Percentiles rank a stretch among this genome's conserved stretches.
These are phyloP conservation scores for Mortierella sp. DNA, from an alignment of 371 early-diverging fungal species.

Conservation along the genomic window DNA sequence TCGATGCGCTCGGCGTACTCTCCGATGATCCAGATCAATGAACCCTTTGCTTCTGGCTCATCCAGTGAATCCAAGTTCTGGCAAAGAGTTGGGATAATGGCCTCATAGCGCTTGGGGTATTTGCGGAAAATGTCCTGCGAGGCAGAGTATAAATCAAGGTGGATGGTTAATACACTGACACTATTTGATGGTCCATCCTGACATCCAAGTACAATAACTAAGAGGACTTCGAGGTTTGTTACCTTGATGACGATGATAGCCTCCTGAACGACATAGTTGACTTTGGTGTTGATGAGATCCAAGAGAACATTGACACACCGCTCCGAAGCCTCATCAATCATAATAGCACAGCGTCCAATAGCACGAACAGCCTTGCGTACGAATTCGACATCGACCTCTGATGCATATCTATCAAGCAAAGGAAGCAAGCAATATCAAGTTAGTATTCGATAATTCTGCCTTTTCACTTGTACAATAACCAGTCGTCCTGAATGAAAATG, in stretches of 20 bases:
- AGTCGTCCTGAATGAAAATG: not conserved
- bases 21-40: constrained; percentile 97
- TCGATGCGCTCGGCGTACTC: constrained; percentile 95
- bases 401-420: constrained; percentile 79
- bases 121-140: constrained; percentile 92
- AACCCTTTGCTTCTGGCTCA: constrained; percentile 95
- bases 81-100: constrained; percentile 89
- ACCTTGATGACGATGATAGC: constrained; percentile 93
- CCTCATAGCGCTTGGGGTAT: constrained; percentile 92
- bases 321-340: constrained; percentile 91
- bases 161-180: not conserved
- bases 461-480: not conserved
- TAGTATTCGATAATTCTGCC: not conserved
- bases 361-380: constrained; percentile 92
- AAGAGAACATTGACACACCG: constrained; percentile 89
- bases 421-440: not conserved
- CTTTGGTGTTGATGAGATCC: constrained; percentile 92
- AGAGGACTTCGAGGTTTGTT: constrained; percentile 27
- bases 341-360: constrained; percentile 95
- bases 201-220: constrained; percentile 12
- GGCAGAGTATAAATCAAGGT: not conserved
- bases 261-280: constrained; percentile 94
- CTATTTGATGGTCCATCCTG: not conserved
- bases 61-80: constrained; percentile 91
- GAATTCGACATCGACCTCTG: constrained; percentile 98